phyloP scores from a whole-genome alignment of 2,329 filamentous ascomycete genomes.

The Nigrograna mackinnonii region DNA sequence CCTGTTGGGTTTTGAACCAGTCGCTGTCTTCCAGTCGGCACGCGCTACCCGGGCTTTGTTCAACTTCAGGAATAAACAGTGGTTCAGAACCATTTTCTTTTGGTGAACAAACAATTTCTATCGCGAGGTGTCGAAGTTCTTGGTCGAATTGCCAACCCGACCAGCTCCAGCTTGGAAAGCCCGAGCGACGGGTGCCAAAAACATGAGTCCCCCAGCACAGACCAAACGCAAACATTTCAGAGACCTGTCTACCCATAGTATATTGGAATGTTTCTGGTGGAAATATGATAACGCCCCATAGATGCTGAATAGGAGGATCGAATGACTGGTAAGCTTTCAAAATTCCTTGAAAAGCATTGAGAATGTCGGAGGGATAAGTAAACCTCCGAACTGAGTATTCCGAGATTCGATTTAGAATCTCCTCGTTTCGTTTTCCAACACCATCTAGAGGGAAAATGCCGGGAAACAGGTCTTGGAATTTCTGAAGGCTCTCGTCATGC shows the following conservation, averaged over 20 bases:
- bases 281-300: not conserved
- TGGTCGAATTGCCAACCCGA: no score
- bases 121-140: no score
- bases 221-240: not conserved
- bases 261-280: not conserved
- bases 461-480: not conserved
- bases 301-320: not conserved
- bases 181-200: not conserved
- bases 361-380: not conserved
- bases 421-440: not conserved
- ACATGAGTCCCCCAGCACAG: not conserved
- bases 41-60: no score
- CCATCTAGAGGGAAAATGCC: not conserved
- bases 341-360: not conserved
- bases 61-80: no score
- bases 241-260: not conserved
- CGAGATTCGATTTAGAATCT: not conserved
- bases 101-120: no score
- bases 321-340: not conserved
- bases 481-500: not conserved
- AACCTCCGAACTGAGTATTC: not conserved
- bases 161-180: not conserved
- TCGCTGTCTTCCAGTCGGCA: no score
- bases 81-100: no score
- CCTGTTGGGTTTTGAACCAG: no score